Base-by-base conservation (phyloP, 352 stramenopile genomes). In the Phytophthora litchii region DNA sequence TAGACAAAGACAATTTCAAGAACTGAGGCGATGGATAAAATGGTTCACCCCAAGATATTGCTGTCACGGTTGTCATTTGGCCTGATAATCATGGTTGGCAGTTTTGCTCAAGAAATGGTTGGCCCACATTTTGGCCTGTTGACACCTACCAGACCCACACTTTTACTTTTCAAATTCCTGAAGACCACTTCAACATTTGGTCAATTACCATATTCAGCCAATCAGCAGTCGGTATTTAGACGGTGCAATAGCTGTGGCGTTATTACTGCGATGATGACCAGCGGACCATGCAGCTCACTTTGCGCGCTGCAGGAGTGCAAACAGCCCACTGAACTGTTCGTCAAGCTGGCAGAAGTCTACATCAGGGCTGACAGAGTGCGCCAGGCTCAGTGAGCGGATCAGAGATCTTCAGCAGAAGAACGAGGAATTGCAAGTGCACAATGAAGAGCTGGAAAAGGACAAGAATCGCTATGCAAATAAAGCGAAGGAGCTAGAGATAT, bases 381-480 rank as follows among this genome's bases (percentile, higher is more conserved):
- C 40, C 10, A 38, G 13, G 4, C 27, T 51, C 1, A 44, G 23
- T 19, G 25, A 61, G 0, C 50, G 27, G 12, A 46, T 54, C 7
- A 20, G 35, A 60, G 16, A 45, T n/a, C 43, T 61, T 10, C 42
- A 61, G 27, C 49, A 51, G 25, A 19, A 48, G 25, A 46, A 32
- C 29, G 23, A 51, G n/a, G 19, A 57, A 13, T 36, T 57, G 7
- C 42, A 54, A 31, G 29, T 51, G 13, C 1, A 20, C 38, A 35
- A 57, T 20, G n/a, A n/a, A 4, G 16, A 43, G 16, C 25, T 62
- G 17, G 25, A 29, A 35, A 56, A 17, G 13, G 34, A 62, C 6
- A 62, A 49, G 23, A 49, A 38, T 0, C 44, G 16, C 4, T 46
- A 43, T n/a, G 27, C 20, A 8, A 42, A 41, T n/a, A 32, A 42